Base-by-base conservation (phyloP, 2,329 filamentous ascomycete genomes). In the Xylariaceae sp. region DNA sequence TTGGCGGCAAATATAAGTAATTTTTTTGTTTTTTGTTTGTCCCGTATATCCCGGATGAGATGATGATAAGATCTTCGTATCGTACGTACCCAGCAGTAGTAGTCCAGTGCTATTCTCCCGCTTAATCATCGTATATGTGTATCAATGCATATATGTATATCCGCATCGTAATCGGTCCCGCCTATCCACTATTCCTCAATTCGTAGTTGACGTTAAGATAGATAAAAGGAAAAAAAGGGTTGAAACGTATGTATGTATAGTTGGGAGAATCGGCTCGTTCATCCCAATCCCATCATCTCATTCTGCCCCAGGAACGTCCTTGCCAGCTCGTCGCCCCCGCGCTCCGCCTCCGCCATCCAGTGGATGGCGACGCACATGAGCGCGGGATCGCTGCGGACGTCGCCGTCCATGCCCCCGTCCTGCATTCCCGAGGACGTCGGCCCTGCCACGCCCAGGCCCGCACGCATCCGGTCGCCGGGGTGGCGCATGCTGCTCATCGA, bases 291-390 rank as follows among this genome's bases (percentile, higher is more conserved):
- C 59, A 66, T 68, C 59, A 72, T 71, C 66, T 80, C 79, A 61
- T 81, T 79, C 75, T 96, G 90, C 61, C 88, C 83, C 72, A 97
- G 77, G 74, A 93, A 93, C 71, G 88, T 89, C 70, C 86, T 88
- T 19, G 93, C 93, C 64, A 96, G 78, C 68, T 89, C 84, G 71
- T 98, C 93, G 1, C 92, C 92, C n/a, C 92, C 92, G 52, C 84
- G 83, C 65, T 91, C 89, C 40, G 90, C 92, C 63, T 90, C 81
- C 76, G 93, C 91, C 92, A 98, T 97, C 93, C 93, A 98, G 78
- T 98, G 93, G 74, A 96, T 87, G 9, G 93, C 93, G 54, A 96
- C 85, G 67, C 93, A 97, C 90, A 98, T 95, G 42, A 92, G 86
- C 51, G 89, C 89, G 1, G 91, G 90, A 71, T 97, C 91, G 57